These are phyloP conservation scores for Alternaria rosae DNA, from an alignment of 2,329 filamentous ascomycete species.

Conservation along the genomic window DNA sequence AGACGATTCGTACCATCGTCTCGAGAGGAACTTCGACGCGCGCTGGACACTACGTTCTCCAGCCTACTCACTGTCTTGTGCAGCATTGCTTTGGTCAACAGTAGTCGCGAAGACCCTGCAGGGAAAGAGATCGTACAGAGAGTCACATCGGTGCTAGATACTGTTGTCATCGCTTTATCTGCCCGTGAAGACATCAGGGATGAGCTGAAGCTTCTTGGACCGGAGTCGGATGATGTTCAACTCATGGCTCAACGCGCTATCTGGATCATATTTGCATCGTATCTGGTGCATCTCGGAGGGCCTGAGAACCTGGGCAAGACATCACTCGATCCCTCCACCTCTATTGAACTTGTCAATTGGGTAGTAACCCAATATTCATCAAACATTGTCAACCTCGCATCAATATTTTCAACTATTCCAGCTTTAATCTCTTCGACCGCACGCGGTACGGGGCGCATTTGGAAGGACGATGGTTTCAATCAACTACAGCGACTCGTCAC, in stretches of 20 bases:
- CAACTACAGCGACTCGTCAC: slow-evolving; percentile 43
- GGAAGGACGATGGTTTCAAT: slow-evolving; percentile 44
- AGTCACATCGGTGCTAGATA: slow-evolving; percentile 35
- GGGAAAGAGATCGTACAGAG: slow-evolving; percentile 22
- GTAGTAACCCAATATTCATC: slow-evolving; percentile 33
- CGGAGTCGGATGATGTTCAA: slow-evolving; percentile 35
- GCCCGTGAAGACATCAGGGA: slow-evolving; percentile 30
- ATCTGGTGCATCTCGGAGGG: slow-evolving; percentile 33
- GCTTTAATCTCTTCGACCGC: slow-evolving; percentile 42
- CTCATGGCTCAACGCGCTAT: slow-evolving; percentile 40
- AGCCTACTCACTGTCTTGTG: slow-evolving; percentile 45
- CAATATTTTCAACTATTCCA: slow-evolving; percentile 35
- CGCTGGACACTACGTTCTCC: slow-evolving; percentile 45
- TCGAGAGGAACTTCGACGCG: slow-evolving; percentile 39
- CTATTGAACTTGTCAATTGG: slow-evolving; percentile 30
- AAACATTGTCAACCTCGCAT: slow-evolving; percentile 27
- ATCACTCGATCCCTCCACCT: slow-evolving; percentile 12
- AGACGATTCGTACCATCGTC: slow-evolving; percentile 35
- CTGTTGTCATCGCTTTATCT: slow-evolving; percentile 33
- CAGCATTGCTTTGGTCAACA: slow-evolving; percentile 42
- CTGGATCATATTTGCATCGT: slow-evolving; percentile 36
- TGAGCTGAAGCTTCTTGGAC: slow-evolving; percentile 33
- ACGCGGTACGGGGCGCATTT: slow-evolving; percentile 46
- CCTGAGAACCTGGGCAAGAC: slow-evolving; percentile 9
- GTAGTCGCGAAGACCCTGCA: slow-evolving; percentile 22